Conservation (phyloP, 345 rosid genomes). For the Syzygium aromaticum region DNA sequence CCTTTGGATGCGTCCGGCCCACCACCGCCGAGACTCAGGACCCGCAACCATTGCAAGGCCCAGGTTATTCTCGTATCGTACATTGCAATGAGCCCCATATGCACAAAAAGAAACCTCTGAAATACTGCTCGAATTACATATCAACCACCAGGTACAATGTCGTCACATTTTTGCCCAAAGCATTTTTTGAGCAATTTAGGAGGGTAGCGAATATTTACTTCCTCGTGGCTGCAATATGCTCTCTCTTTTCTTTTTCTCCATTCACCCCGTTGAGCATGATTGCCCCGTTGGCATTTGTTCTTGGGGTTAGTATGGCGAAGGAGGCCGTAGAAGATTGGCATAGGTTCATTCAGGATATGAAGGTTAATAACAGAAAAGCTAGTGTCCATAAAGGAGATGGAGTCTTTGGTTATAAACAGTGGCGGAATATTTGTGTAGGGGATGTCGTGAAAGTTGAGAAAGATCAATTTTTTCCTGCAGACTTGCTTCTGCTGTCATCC, state of each 20-base stretch:
- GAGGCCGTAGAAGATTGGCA: slow-evolving; percentile 98
- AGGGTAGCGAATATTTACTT: slow-evolving; percentile 97
- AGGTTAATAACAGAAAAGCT: slow-evolving; percentile 71
- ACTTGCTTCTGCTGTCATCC: slow-evolving; percentile 80
- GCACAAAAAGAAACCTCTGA: slow-evolving; percentile 75
- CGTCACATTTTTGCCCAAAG: slow-evolving; percentile 78
- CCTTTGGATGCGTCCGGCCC: slow-evolving; percentile 75
- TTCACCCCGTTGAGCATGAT: slow-evolving; percentile 93
- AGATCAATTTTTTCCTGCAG: slow-evolving; percentile 94
- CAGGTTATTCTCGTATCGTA: slow-evolving; percentile 66
- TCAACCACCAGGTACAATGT: slow-evolving; percentile 86
- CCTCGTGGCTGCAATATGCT: slow-evolving; percentile 79
- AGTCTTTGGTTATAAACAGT: slow-evolving; percentile 42
- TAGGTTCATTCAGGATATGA: slow-evolving; percentile 90
- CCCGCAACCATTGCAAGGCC: slow-evolving; percentile 55
- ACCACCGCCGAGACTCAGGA: slow-evolving; percentile 22
- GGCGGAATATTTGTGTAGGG: slow-evolving; percentile 81
- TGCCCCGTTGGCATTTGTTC: slow-evolving; percentile 84
- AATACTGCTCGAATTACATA: slow-evolving; percentile 69
- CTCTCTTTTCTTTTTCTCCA: slow-evolving; percentile 79
- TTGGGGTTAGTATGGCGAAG: slow-evolving; percentile 94
- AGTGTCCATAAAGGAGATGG: slow-evolving; percentile 56
- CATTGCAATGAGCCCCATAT: slow-evolving; percentile 74
- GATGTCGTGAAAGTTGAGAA: slow-evolving; percentile 88
- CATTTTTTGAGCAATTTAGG: slow-evolving; percentile 87